Evolutionary conservation across 345 rosid genomes (phyloP), one percentile per base, ranked within the genome.

Genomic region (Toxicodendron radicans): DNA sequence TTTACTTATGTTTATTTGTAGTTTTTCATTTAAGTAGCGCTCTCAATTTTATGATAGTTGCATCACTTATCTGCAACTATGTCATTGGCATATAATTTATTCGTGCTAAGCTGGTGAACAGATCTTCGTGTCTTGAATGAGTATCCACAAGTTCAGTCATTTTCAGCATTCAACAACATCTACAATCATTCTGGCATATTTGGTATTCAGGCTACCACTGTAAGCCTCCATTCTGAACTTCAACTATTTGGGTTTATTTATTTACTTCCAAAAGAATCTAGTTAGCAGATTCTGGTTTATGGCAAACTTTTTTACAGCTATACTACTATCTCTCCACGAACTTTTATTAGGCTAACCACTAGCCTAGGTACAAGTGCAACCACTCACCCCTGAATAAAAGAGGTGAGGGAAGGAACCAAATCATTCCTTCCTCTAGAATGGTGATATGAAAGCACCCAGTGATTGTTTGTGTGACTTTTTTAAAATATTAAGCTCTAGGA

Each of bases 111-210:
- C 23, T 67, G 5, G 14, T 73, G 82, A 45, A 74, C 91, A 95
- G 98, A 93, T 93, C 88, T 84, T 59, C 83, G 85, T 49, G 89
- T 90, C 62, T 82, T 95, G 83, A 91, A 91, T 69, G 79, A 88
- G 80, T 83, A 87, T 84, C 90, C 85, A 52, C 89, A 88, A 83
- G 83, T 90, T 73, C 93, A 93, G 17, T 83, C 91, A 2, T 91
- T 92, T 83, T 85, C 94, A 0, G 96, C 99, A 73, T 95, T 95
- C 86, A 87, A 76, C 87, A 90, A 87, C 80, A 84, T 93, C 79
- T 93, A 87, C 88, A 91, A 95, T 81, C 80, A 80, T 64, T 80
- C 87, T 41, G 88, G 89, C 71, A 20, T 93, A 76, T 93, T 95
- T 78, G 98, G 98, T 63, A 91, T 93, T 68, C 86, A 91, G 75